phyloP scores from a whole-genome alignment of 352 stramenopile genomes.

The Phytopythium delawarense region DNA sequence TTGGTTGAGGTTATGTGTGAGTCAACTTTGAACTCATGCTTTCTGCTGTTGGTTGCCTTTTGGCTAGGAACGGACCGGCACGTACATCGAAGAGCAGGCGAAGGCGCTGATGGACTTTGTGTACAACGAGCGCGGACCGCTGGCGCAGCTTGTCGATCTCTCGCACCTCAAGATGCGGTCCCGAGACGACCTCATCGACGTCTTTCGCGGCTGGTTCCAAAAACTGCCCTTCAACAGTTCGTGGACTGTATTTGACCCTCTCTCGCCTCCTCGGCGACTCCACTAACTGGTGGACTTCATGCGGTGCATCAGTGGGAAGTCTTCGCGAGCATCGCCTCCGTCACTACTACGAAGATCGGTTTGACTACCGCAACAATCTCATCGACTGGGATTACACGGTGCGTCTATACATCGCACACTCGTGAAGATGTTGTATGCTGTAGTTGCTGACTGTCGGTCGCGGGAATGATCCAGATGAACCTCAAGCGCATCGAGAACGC shows the following conservation, averaged over 20 bases:
- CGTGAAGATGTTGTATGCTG: too few relatives aligned
- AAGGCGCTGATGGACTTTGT: slow-evolving; percentile 70
- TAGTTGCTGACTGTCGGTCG: neutral
- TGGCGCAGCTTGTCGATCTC: slow-evolving; percentile 73
- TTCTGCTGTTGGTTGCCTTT: neutral
- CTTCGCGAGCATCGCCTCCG: slow-evolving; percentile 88
- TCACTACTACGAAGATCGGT: slow-evolving; percentile 90
- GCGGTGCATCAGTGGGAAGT: slow-evolving; percentile 34
- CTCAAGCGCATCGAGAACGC: slow-evolving; percentile 83
- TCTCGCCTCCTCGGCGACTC: neutral
- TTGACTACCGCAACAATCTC: slow-evolving; percentile 90
- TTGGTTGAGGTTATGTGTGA: neutral
- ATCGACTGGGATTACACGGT: slow-evolving; percentile 96
- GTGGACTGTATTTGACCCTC: neutral
- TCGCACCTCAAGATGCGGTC: slow-evolving; percentile 88
- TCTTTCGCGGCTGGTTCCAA: slow-evolving; percentile 79
- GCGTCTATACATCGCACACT: slow-evolving; percentile 2
- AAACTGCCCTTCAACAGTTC: slow-evolving; percentile 73
- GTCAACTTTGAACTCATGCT: neutral
- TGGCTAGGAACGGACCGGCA: slow-evolving; percentile 64
- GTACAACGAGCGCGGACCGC: slow-evolving; percentile 54
- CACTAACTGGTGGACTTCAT: neutral
- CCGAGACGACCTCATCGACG: slow-evolving; percentile 85
- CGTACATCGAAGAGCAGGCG: slow-evolving; percentile 78
- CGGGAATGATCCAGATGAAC: slow-evolving; percentile 49